A percentile compares a stretch with the other conserved stretches of the same genome.
Conservation (phyloP, 306 rosid genomes). For the Cucurbita pepo region DNA sequence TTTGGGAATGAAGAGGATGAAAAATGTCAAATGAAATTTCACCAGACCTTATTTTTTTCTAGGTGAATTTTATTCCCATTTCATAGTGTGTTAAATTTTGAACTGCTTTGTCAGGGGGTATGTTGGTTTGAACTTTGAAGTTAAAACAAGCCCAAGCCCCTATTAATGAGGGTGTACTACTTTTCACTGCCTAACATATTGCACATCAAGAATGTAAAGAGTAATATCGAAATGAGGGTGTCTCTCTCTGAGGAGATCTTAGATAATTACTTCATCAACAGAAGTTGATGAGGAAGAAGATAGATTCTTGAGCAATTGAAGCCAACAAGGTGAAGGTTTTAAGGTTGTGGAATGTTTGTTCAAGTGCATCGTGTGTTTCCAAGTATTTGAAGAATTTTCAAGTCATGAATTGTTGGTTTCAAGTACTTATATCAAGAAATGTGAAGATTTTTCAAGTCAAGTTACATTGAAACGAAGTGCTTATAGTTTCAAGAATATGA, state of each 20-base stretch:
- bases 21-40: slow-evolving; percentile 5
- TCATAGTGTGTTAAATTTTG: slow-evolving; percentile 46
- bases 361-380: slow-evolving; percentile 58
- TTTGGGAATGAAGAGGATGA: slow-evolving; percentile 13
- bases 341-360: slow-evolving; percentile 51
- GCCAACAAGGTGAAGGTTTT: slow-evolving; percentile 40
- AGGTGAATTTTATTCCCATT: slow-evolving; percentile 15
- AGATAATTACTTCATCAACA: slow-evolving; percentile 42
- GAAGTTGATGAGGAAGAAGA: slow-evolving; percentile 65
- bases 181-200: slow-evolving; percentile 62
- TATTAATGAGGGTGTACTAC: slow-evolving; percentile 69
- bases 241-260: slow-evolving; percentile 38
- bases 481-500: slow-evolving; percentile 50
- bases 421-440: slow-evolving; percentile 32
- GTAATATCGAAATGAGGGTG: slow-evolving; percentile 49
- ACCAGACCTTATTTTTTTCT: slow-evolving; percentile 2
- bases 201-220: slow-evolving; percentile 53
- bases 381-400: slow-evolving; percentile 71
- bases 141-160: slow-evolving; percentile 96
- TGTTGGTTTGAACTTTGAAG: slow-evolving; percentile 96
- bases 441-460: slow-evolving; percentile 25
- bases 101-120: slow-evolving; percentile 99
- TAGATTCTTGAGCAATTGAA: slow-evolving; percentile 53
- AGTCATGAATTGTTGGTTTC: slow-evolving; percentile 45
- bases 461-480: slow-evolving; percentile 50